Percentiles rank a stretch among this genome's conserved stretches.
These are phyloP conservation scores for Triangularia verruculosa DNA, from an alignment of 2,329 filamentous ascomycete genomes.

Conservation along the genomic window DNA sequence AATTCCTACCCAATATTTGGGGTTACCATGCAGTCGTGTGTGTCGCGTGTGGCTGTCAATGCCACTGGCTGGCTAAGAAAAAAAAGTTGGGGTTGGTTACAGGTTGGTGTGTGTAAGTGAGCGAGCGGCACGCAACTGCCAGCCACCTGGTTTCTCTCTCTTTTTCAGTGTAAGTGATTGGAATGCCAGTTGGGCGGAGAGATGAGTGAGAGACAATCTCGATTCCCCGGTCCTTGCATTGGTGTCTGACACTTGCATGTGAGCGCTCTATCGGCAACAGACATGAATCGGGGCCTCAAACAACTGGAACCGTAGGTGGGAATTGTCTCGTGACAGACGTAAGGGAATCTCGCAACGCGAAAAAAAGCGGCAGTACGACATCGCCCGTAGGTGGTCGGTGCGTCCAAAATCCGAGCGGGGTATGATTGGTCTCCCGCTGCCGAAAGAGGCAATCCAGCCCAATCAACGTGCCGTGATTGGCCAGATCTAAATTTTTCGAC, in stretches of 20 bases:
- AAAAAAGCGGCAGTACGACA: neutral
- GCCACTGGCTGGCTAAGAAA: neutral
- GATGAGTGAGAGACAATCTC: neutral
- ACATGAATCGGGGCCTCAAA: neutral
- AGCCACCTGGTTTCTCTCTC: neutral
- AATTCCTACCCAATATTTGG: neutral
- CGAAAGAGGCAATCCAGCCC: slow-evolving; percentile 12
- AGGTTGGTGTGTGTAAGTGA: neutral
- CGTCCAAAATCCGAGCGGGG: neutral
- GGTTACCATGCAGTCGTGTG: no score
- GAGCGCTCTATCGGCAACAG: neutral
- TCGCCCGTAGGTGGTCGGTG: neutral
- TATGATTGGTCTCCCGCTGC: neutral
- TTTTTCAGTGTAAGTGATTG: neutral
- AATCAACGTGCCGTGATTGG: slow-evolving; percentile 6
- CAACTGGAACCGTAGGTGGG: neutral
- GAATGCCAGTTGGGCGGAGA: neutral
- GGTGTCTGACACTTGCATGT: neutral
- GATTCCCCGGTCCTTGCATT: neutral
- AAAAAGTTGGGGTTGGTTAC: neutral
- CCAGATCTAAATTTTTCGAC: neutral
- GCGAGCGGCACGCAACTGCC: neutral
- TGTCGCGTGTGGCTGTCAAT: no score
- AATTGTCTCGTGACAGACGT: neutral
- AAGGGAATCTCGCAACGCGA: neutral